phyloP scores from a whole-genome alignment of 495 filamentous ascomycete genomes.

The Hypoxylon perforatum region DNA sequence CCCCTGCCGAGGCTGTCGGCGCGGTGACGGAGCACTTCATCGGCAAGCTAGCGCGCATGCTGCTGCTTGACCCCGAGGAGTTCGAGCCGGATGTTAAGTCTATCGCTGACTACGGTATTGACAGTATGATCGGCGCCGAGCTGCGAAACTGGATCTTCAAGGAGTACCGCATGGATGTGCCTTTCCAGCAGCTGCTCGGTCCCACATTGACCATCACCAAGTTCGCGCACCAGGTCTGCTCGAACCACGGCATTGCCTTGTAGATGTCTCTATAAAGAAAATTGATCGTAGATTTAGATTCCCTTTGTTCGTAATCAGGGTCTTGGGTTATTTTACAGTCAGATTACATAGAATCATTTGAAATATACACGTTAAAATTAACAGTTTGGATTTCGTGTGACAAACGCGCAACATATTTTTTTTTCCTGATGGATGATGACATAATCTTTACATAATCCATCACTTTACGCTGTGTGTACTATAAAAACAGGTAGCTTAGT shows the following conservation, averaged over 20 bases:
- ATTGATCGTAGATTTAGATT: too few species aligned
- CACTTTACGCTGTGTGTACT: too few species aligned
- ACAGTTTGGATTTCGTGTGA: too few species aligned
- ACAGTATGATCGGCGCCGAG: conserved; percentile 62
- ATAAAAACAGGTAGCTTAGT: too few species aligned
- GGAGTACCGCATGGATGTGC: conserved; percentile 52
- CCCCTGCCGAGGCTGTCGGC: conserved; percentile 18
- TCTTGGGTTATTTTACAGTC: background rate
- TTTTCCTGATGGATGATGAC: too few species aligned
- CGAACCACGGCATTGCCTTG: background rate
- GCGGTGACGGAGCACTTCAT: conserved; percentile 38
- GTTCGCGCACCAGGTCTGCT: conserved; percentile 1
- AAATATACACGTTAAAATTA: too few species aligned
- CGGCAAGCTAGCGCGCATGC: conserved; percentile 46
- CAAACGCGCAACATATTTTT: too few species aligned
- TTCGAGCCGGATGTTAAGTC: conserved; percentile 40
- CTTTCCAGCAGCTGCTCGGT: conserved; percentile 51
- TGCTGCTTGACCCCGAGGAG: conserved; percentile 43
- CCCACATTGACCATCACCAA: conserved; percentile 19
- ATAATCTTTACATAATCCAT: too few species aligned
- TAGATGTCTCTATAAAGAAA: background rate
- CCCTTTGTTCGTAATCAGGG: too few species aligned
- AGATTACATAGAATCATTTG: background rate
- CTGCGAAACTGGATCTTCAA: conserved; percentile 61
- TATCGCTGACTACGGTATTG: conserved; percentile 54